A percentile compares a stretch with the other conserved stretches of the same genome.
These are phyloP conservation scores for Ophiostoma montium DNA, from an alignment of 2,329 filamentous ascomycete species.

Conservation along the genomic window DNA sequence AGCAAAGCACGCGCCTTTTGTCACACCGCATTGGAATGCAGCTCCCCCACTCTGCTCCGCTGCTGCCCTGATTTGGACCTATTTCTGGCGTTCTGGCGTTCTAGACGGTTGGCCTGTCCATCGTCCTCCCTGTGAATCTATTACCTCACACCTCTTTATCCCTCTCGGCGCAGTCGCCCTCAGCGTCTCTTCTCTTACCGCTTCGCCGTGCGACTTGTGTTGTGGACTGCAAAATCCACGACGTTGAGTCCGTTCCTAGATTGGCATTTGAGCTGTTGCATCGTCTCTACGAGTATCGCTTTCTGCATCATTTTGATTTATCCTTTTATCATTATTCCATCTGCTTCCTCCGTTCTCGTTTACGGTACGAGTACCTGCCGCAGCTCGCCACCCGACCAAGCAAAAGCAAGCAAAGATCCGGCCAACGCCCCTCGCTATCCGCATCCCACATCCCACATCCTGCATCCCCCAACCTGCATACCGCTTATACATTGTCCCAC, in stretches of 20 bases:
- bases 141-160: too few relatives aligned
- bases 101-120: background rate
- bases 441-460: background rate
- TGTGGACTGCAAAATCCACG: too few relatives aligned
- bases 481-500: background rate
- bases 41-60: background rate
- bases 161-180: too few relatives aligned
- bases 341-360: background rate
- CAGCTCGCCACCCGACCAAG: background rate
- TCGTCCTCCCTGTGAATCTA: too few relatives aligned
- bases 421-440: background rate
- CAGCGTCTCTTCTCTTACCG: too few relatives aligned
- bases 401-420: background rate
- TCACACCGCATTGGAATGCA: constrained; percentile 7
- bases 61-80: background rate
- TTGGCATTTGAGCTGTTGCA: background rate
- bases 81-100: background rate
- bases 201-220: too few relatives aligned
- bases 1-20: constrained; percentile 1
- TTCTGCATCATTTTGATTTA: background rate
- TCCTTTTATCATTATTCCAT: background rate
- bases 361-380: background rate
- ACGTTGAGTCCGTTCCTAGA: too few relatives aligned
- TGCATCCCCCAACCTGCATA: background rate
- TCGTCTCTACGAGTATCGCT: background rate